These are phyloP conservation scores for Zarea fungicola DNA, from an alignment of 2,329 filamentous ascomycete genomes.

Conservation along the genomic window DNA sequence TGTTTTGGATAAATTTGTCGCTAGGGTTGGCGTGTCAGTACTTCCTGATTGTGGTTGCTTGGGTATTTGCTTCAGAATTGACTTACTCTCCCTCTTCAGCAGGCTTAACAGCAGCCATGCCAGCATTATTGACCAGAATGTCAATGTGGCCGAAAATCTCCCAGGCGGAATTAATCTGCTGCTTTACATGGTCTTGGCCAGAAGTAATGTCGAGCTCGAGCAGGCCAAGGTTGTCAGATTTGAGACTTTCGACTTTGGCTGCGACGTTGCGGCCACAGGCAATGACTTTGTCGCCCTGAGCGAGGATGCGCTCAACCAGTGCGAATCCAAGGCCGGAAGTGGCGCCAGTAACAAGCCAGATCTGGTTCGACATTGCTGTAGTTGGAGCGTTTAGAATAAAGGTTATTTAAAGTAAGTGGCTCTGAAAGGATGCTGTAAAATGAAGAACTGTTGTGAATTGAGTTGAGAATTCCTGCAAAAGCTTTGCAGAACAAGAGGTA, in stretches of 20 bases:
- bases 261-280: constrained; percentile 25
- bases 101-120: constrained; percentile 22
- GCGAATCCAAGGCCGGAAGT: constrained; percentile 28
- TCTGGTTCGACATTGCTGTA: constrained; percentile 22
- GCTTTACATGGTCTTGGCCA: constrained; percentile 14
- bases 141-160: constrained; percentile 28
- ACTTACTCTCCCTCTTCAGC: constrained; percentile 29
- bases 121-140: constrained; percentile 31
- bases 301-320: constrained; percentile 19
- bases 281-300: constrained; percentile 26
- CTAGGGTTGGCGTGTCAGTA: constrained; percentile 13
- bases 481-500: too few relatives aligned
- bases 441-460: too few relatives aligned
- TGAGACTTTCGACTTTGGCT: constrained; percentile 20
- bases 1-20: constrained; percentile 19
- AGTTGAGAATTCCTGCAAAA: too few relatives aligned
- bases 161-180: constrained; percentile 23
- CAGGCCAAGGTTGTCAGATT: constrained; percentile 22
- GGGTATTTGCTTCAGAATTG: not conserved
- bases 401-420: too few relatives aligned
- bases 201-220: constrained; percentile 28
- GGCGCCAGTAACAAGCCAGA: constrained; percentile 30
- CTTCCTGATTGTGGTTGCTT: not conserved
- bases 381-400: not conserved
- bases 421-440: too few relatives aligned